Conservation (phyloP, 371 early-diverging fungal species). For the Zopfochytrium polystomum region DNA sequence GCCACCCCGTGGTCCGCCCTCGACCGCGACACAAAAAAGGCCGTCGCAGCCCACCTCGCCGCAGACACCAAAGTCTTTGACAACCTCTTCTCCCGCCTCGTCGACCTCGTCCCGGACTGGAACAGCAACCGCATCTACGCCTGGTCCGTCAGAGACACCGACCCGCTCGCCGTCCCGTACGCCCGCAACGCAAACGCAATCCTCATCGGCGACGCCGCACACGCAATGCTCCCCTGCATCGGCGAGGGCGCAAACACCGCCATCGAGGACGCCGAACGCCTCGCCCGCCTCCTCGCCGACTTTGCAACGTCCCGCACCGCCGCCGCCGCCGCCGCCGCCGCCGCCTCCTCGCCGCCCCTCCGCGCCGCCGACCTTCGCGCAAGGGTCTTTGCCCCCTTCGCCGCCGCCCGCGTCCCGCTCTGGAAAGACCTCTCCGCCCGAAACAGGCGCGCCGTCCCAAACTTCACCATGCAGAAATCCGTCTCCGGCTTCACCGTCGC, state of each 20-base stretch:
- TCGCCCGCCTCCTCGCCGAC: slow-evolving; percentile 3
- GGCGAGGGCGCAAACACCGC: slow-evolving; percentile 19
- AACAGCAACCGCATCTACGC: background rate
- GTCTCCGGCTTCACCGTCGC: slow-evolving; percentile 1
- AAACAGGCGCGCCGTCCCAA: background rate
- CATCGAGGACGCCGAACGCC: slow-evolving; percentile 18
- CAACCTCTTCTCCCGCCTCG: background rate
- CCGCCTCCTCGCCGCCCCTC: no score
- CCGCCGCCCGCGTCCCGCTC: background rate
- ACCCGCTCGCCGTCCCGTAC: background rate
- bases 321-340: background rate
- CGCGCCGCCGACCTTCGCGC: background rate
- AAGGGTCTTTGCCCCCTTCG: background rate
- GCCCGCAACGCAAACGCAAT: background rate
- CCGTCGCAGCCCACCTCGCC: background rate
- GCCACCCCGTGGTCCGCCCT: background rate
- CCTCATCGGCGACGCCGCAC: slow-evolving; percentile 22
- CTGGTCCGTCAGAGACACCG: background rate
- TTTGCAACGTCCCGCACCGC: background rate
- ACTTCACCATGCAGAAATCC: background rate
- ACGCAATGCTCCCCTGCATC: slow-evolving; percentile 18
- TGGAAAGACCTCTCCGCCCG: background rate
- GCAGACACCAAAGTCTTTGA: background rate
- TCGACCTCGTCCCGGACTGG: background rate
- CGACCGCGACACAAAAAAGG: background rate